A percentile compares a stretch with the other conserved stretches of the same genome.
These are phyloP conservation scores for Trichoderma cornu-damae DNA, from an alignment of 2,329 filamentous ascomycete species.

Conservation along the genomic window DNA sequence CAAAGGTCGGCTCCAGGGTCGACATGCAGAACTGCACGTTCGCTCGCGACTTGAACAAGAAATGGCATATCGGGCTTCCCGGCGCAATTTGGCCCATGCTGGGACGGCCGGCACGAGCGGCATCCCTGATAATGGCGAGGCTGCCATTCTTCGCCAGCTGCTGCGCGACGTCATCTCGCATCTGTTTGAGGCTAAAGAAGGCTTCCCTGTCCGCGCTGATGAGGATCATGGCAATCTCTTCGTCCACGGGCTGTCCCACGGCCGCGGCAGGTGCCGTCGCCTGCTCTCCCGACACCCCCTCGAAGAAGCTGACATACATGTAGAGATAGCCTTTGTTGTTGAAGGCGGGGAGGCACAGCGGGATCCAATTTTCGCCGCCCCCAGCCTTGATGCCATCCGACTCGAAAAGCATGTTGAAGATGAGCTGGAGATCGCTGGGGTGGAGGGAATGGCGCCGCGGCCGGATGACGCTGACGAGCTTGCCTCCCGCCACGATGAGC, in stretches of 20 bases:
- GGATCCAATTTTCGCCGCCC: slow-evolving; percentile 94
- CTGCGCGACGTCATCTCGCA: slow-evolving; percentile 57
- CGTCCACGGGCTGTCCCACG: slow-evolving; percentile 62
- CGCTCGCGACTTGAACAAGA: slow-evolving; percentile 87
- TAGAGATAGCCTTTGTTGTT: slow-evolving; percentile 96
- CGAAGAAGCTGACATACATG: slow-evolving; percentile 98
- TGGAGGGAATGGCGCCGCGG: slow-evolving; percentile 94
- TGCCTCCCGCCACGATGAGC: slow-evolving; percentile 84
- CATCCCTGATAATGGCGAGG: slow-evolving; percentile 67
- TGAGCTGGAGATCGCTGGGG: slow-evolving; percentile 88
- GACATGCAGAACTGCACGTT: slow-evolving; percentile 98
- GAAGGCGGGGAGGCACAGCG: slow-evolving; percentile 90
- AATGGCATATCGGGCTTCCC: slow-evolving; percentile 77
- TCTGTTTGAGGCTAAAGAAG: slow-evolving; percentile 81
- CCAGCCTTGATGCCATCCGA: slow-evolving; percentile 86
- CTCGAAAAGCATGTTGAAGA: slow-evolving; percentile 99
- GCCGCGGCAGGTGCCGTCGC: slow-evolving; percentile 45
- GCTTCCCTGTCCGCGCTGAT: slow-evolving; percentile 91
- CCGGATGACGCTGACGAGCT: slow-evolving; percentile 88
- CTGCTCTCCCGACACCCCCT: slow-evolving; percentile 45
- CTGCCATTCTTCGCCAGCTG: slow-evolving; percentile 72
- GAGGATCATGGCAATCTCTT: slow-evolving; percentile 84
- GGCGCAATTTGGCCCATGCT: slow-evolving; percentile 70
- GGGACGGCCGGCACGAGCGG: slow-evolving; percentile 67
- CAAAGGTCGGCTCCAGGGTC: slow-evolving; percentile 66